Conservation (phyloP, 2,329 filamentous ascomycete species). For the Thermothelomyces thermophilus region DNA sequence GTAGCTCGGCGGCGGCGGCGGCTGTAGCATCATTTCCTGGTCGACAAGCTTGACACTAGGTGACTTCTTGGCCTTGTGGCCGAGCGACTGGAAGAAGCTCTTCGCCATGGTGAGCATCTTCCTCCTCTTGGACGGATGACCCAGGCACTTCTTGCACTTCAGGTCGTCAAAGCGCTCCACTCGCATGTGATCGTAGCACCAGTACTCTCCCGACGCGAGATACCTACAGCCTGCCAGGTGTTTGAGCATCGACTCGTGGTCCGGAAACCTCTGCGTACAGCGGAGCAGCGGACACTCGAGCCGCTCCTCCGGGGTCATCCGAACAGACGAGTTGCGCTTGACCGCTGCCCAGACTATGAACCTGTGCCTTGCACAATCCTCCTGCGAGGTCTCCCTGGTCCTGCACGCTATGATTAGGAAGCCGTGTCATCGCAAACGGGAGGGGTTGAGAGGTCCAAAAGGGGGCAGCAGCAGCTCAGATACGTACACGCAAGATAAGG, state of each 20-base stretch:
- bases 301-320: slow-evolving; percentile 42
- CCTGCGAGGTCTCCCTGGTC: slow-evolving; percentile 37
- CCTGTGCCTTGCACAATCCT: slow-evolving; percentile 46
- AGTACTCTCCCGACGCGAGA: slow-evolving; percentile 46
- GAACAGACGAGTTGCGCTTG: slow-evolving; percentile 44
- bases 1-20: slow-evolving; percentile 44
- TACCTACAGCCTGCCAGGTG: slow-evolving; percentile 45
- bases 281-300: slow-evolving; percentile 46
- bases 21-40: slow-evolving; percentile 30
- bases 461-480: neutral
- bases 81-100: slow-evolving; percentile 47
- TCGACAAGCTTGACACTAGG: slow-evolving; percentile 27
- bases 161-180: slow-evolving; percentile 47
- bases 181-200: slow-evolving; percentile 49
- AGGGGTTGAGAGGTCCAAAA: too few species aligned
- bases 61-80: slow-evolving; percentile 40
- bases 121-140: slow-evolving; percentile 45
- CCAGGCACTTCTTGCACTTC: slow-evolving; percentile 44
- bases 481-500: slow-evolving; percentile 28
- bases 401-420: slow-evolving; percentile 29
- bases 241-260: slow-evolving; percentile 49
- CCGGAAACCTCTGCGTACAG: slow-evolving; percentile 43
- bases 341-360: slow-evolving; percentile 53
- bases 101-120: slow-evolving; percentile 48
- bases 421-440: neutral